phyloP scores from a whole-genome alignment of 805 yeast species.

The Suhomyces sp. region DNA sequence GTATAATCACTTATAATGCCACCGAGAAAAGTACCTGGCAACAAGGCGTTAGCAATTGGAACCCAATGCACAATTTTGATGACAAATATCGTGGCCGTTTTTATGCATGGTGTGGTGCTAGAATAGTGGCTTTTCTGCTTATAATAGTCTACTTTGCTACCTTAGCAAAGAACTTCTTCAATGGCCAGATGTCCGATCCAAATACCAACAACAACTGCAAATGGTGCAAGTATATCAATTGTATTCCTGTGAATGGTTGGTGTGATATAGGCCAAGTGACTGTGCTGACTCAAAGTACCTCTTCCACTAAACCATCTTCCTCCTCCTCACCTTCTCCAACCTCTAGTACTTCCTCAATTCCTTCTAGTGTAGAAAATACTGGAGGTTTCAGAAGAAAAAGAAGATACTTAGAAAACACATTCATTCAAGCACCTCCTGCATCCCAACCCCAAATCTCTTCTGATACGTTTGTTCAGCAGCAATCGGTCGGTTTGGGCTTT shows the following conservation, averaged over 20 bases:
- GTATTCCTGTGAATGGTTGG: constrained; percentile 71
- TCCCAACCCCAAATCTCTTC: background rate
- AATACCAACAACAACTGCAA: constrained; percentile 51
- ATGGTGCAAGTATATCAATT: constrained; percentile 74
- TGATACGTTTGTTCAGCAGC: constrained; percentile 6
- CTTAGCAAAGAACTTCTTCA: constrained; percentile 47
- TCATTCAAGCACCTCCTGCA: background rate
- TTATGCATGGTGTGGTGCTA: constrained; percentile 50
- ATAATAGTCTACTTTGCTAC: constrained; percentile 50
- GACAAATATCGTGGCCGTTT: constrained; percentile 39
- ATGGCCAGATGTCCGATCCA: constrained; percentile 16
- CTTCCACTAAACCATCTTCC: constrained; percentile 6
- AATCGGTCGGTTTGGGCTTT: constrained; percentile 18
- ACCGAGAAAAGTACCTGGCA: constrained; percentile 26
- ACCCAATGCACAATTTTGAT: constrained; percentile 32
- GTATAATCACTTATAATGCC: constrained; percentile 35
- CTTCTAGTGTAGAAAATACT: constrained; percentile 20
- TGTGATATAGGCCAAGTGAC: constrained; percentile 50
- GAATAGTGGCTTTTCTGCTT: constrained; percentile 45
- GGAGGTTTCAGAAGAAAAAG: constrained; percentile 2
- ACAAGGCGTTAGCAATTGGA: constrained; percentile 37
- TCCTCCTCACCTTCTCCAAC: constrained; percentile 6
- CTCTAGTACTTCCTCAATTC: constrained; percentile 12
- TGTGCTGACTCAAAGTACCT: constrained; percentile 14
- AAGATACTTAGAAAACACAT: background rate